phyloP scores from a whole-genome alignment of 495 filamentous ascomycete species.

The Bryoglossum gracile region DNA sequence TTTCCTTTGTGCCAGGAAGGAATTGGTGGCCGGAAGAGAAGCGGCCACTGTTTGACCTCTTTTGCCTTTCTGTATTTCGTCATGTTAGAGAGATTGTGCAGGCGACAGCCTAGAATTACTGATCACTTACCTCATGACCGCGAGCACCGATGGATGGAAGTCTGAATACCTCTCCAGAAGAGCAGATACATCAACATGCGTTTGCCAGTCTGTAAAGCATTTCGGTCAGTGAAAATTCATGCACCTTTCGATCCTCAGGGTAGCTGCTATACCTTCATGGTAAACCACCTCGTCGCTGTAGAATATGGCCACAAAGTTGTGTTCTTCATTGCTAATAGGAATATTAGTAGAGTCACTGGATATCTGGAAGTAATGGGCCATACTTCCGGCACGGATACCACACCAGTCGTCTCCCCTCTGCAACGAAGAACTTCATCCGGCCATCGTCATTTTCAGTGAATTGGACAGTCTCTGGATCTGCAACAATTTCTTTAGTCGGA shows the following conservation, averaged over 20 bases:
- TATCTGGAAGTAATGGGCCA: too few relatives aligned
- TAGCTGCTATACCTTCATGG: slow-evolving; percentile 16
- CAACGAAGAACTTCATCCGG: slow-evolving; percentile 22
- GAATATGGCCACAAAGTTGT: slow-evolving; percentile 40
- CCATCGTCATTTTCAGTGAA: slow-evolving; percentile 31
- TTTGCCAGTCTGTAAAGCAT: slow-evolving; percentile 26
- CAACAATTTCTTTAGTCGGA: slow-evolving; percentile 29
- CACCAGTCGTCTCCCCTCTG: slow-evolving; percentile 31
- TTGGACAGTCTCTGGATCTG: slow-evolving; percentile 26
- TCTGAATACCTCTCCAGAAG: slow-evolving; percentile 19
- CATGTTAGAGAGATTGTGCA: too few relatives aligned
- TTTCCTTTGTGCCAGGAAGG: slow-evolving; percentile 33
- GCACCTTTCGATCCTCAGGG: slow-evolving; percentile 3
- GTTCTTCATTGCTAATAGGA: slow-evolving; percentile 33
- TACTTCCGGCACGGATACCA: slow-evolving; percentile 39
- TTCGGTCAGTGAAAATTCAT: not conserved
- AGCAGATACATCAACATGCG: slow-evolving; percentile 25
- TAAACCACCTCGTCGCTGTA: slow-evolving; percentile 22
- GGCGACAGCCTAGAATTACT: not conserved
- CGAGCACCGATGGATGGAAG: slow-evolving; percentile 23
- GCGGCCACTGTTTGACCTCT: slow-evolving; percentile 39
- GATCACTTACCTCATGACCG: slow-evolving; percentile 21
- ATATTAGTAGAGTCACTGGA: too few relatives aligned
- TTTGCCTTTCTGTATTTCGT: slow-evolving; percentile 26
- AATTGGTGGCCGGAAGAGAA: slow-evolving; percentile 32